Evolutionary conservation across 306 rosid genomes (phyloP), one percentile per base, ranked within the genome.

Genomic region (Cicer arietinum): DNA sequence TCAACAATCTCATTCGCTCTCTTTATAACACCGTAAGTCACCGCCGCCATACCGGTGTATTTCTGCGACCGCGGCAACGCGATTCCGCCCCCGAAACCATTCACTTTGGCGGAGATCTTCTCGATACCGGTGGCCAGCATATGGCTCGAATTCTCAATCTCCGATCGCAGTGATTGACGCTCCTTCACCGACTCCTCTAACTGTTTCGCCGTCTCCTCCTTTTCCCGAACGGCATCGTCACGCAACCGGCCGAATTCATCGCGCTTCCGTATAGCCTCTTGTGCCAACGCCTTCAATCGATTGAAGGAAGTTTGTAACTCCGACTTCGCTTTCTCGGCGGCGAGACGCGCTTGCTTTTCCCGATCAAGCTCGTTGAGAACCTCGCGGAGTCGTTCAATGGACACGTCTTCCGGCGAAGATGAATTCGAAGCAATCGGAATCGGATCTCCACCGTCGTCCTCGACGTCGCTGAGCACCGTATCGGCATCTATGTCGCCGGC

Each of bases 1-100:
- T 94, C 99, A 25, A 92, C 96, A 60, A 92, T 89, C 86, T 94
- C 99, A 70, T 94, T 92, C 8, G 96, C 88, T 68, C 99, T 83
- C 92, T 90, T 94, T 42, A 94, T 86, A 1, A 92, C 96, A 6
- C 97, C 97, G 9, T 92, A 92, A 0, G 90, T 94, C 61, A 90
- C 91, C 0, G 93, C 89, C 0, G 93, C 93, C 78, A 92, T 66
- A 8, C 99, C 99, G 3, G 95, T 76, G 78, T 92, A 94, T 58
- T 92, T 94, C 63, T 74, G 88, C 64, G 98, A 94, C 48, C 84
- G 76, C 6, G 97, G 99, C 83, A 78, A 45, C 65, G 71, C 89
- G 39, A 76, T 80, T 3, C 86, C 77, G 54, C 87, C 79, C 30
- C 88, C 87, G 41, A 87, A 90, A 73, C 75, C 88, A 56, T 88